Conservation (phyloP, 2,329 filamentous ascomycete genomes). For the Cladorrhinum sp. region DNA sequence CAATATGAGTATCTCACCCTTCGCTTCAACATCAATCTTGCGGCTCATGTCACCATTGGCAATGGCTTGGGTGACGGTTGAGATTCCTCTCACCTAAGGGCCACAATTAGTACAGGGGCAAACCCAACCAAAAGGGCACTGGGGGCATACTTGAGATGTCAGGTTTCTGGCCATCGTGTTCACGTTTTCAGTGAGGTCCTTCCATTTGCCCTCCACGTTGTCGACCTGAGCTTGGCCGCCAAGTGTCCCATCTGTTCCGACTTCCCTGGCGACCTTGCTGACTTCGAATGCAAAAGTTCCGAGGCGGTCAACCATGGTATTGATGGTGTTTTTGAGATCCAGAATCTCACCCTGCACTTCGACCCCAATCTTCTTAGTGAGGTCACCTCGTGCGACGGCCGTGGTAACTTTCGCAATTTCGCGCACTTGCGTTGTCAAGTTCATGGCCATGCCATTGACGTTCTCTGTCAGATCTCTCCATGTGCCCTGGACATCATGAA, state of each 20-base stretch:
- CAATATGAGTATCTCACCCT: conserved; percentile 88
- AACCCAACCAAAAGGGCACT: neutral
- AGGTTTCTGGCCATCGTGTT: conserved; percentile 72
- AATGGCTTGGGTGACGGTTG: conserved; percentile 90
- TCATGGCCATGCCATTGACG: conserved; percentile 98
- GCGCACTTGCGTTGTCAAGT: conserved; percentile 93
- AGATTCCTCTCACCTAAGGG: conserved; percentile 82
- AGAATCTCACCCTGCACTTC: conserved; percentile 92
- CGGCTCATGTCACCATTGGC: conserved; percentile 94
- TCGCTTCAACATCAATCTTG: conserved; percentile 92
- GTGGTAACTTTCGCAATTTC: conserved; percentile 97
- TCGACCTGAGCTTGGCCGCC: conserved; percentile 92
- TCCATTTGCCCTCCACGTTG: conserved; percentile 97
- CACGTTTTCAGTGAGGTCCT: conserved; percentile 88
- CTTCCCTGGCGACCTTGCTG: conserved; percentile 90
- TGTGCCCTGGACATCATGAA: conserved; percentile 94
- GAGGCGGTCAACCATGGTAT: conserved; percentile 96
- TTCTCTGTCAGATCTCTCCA: conserved; percentile 95
- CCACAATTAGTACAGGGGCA: neutral
- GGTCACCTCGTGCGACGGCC: conserved; percentile 87
- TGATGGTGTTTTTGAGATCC: conserved; percentile 95
- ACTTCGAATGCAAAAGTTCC: conserved; percentile 96
- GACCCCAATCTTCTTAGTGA: conserved; percentile 94
- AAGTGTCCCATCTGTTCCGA: conserved; percentile 91
- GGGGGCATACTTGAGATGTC: conserved; percentile 55